Percentiles rank a stretch among this genome's conserved stretches.
phyloP scores from a whole-genome alignment of 176 grass and related monocot genomes.

The Ananas comosus region DNA sequence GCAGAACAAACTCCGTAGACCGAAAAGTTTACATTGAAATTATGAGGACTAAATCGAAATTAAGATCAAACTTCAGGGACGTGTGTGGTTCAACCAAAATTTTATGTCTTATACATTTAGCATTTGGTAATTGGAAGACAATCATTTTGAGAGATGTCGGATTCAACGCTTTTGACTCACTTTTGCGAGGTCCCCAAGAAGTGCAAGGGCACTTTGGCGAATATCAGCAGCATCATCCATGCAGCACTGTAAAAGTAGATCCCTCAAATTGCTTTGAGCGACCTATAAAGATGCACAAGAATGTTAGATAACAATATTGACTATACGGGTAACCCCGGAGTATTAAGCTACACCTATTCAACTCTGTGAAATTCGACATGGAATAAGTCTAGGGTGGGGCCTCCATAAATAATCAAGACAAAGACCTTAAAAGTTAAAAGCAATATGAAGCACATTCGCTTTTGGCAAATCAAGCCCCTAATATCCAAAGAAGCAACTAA shows the following conservation, averaged over 20 bases:
- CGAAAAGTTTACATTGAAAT: too few species aligned
- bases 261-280: constrained; percentile 70
- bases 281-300: constrained; percentile 47
- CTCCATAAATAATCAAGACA: too few species aligned
- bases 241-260: constrained; percentile 86
- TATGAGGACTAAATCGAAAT: too few species aligned
- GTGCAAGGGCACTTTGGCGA: constrained; percentile 87
- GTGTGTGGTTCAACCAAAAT: background rate
- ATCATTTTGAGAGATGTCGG: background rate
- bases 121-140: constrained; percentile 10
- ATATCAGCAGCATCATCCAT: constrained; percentile 86
- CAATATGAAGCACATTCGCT: too few species aligned
- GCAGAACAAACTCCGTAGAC: too few species aligned
- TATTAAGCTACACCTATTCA: background rate
- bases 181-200: constrained; percentile 93
- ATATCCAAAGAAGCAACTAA: too few species aligned
- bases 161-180: constrained; percentile 30
- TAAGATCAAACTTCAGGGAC: background rate
- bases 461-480: too few species aligned
- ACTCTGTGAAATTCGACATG: too few species aligned
- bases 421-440: too few species aligned
- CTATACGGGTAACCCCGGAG: background rate
- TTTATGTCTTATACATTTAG: too few species aligned
- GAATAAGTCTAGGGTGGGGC: too few species aligned
- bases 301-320: background rate